Percentiles rank a stretch among this genome's conserved stretches.
Conservation (phyloP, 75 land plant species). For the Pinus tabuliformis region DNA sequence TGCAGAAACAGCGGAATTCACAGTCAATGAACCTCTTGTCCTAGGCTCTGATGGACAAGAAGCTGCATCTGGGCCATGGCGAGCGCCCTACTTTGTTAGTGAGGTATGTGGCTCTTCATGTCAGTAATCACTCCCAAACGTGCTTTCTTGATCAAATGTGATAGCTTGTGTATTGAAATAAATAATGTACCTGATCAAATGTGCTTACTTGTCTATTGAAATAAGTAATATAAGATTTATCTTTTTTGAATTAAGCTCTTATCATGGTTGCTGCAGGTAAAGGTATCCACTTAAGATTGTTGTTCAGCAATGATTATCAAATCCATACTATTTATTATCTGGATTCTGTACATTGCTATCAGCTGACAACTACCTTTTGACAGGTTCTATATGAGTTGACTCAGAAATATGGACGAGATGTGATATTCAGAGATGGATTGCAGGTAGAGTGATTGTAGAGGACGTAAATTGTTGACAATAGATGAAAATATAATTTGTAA, state of each 20-base stretch:
- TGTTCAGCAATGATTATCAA: neutral
- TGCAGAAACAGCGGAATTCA: conserved; percentile 26
- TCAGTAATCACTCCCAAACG: neutral
- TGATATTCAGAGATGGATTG: conserved; percentile 29
- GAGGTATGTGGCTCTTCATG: conserved; percentile 27
- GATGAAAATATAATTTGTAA: too few relatives aligned
- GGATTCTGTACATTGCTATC: neutral
- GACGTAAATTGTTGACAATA: neutral
- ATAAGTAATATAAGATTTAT: neutral
- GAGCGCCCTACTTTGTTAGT: conserved; percentile 49
- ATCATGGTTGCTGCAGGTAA: too few relatives aligned
- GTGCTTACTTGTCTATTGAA: neutral
- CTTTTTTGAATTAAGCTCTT: too few relatives aligned
- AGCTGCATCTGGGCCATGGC: conserved; percentile 36
- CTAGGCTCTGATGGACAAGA: conserved; percentile 18
- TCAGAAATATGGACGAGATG: conserved; percentile 37
- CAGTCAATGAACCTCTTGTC: conserved; percentile 27
- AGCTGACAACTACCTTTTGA: neutral
- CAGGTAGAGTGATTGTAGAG: conserved; percentile 18
- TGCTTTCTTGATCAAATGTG: neutral
- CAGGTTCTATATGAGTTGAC: conserved; percentile 46
- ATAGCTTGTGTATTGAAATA: neutral
- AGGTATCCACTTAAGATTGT: neutral
- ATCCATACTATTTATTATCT: neutral
- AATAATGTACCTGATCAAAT: neutral